Evolutionary conservation across 2,329 filamentous ascomycete genomes (phyloP).

Genomic region (Monilinia aucupariae): DNA sequence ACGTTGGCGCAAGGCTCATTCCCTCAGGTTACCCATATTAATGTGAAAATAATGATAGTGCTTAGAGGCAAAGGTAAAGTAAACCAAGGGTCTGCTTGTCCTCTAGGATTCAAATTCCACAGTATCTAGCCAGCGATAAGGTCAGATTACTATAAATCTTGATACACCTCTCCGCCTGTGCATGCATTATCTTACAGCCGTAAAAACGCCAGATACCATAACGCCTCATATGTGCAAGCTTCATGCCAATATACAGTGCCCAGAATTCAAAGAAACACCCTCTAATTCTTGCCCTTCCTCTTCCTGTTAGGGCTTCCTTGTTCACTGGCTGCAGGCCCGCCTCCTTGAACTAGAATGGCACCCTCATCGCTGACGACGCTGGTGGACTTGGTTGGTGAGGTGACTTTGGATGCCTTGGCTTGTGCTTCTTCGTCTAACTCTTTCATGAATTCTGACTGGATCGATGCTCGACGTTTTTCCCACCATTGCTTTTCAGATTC

Average conservation of each 20-base stretch:
- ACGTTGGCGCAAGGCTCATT: not conserved
- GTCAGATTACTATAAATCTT: not conserved
- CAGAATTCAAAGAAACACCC: not conserved
- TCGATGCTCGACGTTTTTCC: conserved; percentile 72
- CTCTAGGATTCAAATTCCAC: not conserved
- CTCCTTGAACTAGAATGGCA: conserved; percentile 66
- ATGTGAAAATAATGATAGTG: not conserved
- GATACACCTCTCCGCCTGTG: not conserved
- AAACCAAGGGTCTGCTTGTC: not conserved
- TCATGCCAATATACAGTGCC: conserved; percentile 15
- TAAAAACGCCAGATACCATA: conserved; percentile 7
- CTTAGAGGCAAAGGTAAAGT: not conserved
- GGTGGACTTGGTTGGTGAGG: conserved; percentile 37
- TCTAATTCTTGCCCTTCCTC: conserved; percentile 62
- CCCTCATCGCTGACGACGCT: conserved; percentile 61
- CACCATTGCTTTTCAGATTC: conserved; percentile 83
- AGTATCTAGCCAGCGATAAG: not conserved
- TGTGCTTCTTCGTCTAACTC: conserved; percentile 64
- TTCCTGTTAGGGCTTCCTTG: conserved; percentile 44
- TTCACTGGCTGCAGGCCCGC: conserved; percentile 22
- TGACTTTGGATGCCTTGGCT: conserved; percentile 38
- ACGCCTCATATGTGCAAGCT: conserved; percentile 1
- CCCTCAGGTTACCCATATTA: not conserved
- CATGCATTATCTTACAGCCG: conserved; percentile 10
- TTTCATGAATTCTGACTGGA: conserved; percentile 74